These are phyloP conservation scores for Zhuliangozyma blackwelliae DNA, from an alignment of 1,139 yeast species.

Conservation along the genomic window DNA sequence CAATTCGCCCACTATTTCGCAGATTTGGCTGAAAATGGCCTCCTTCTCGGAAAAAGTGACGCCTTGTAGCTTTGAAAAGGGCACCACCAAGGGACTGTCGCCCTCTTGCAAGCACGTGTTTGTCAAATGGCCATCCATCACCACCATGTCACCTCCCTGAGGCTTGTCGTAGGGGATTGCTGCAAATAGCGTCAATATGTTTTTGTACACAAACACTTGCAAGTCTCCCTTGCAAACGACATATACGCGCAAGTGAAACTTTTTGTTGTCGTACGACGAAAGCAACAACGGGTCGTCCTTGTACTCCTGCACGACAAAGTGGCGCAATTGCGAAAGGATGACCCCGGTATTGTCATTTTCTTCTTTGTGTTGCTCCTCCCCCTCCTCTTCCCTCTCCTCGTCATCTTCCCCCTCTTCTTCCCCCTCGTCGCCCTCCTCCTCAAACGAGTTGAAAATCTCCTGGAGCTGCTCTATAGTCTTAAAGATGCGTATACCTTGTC, in stretches of 20 bases:
- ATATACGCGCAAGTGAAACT: conserved; percentile 86
- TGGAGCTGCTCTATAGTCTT: conserved; percentile 76
- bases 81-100: conserved; percentile 50
- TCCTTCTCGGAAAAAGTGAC: conserved; percentile 22
- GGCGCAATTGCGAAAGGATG: conserved; percentile 81
- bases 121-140: conserved; percentile 74
- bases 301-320: conserved; percentile 85
- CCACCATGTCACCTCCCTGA: conserved; percentile 30
- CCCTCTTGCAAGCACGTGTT: conserved; percentile 82
- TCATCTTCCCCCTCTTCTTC: conserved; percentile 24
- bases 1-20: conserved; percentile 61
- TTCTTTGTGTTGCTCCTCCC: conserved; percentile 17
- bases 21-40: conserved; percentile 51
- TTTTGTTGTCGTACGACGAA: conserved; percentile 55
- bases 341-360: conserved; percentile 50
- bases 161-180: conserved; percentile 46
- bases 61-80: conserved; percentile 59
- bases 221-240: conserved; percentile 75
- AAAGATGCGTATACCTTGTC: conserved; percentile 89
- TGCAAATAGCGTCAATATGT: conserved; percentile 81
- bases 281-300: conserved; percentile 63
- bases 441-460: conserved; percentile 77
- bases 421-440: conserved; percentile 59
- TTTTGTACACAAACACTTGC: conserved; percentile 69
- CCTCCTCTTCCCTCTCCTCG: conserved; percentile 19